These are phyloP conservation scores for Penicillium ochrochloron DNA, from an alignment of 495 filamentous ascomycete species.

Conservation along the genomic window DNA sequence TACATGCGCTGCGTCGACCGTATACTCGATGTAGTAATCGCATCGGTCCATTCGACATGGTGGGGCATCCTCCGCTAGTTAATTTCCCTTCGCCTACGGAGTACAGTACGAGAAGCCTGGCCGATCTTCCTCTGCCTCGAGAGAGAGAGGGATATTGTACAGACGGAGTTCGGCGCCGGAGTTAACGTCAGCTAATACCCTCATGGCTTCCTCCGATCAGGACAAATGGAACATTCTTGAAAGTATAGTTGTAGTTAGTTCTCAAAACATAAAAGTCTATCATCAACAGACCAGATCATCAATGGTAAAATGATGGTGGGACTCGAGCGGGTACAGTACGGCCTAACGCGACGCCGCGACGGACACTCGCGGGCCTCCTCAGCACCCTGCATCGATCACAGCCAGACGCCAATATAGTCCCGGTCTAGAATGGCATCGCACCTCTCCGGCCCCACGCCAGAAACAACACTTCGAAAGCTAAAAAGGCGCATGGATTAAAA, in stretches of 20 bases:
- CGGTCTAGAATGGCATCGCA: constrained; percentile 29
- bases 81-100: neutral
- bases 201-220: neutral
- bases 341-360: constrained; percentile 30
- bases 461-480: constrained; percentile 6
- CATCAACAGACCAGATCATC: neutral
- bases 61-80: neutral
- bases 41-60: neutral
- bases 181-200: neutral
- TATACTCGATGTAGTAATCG: constrained; percentile 24
- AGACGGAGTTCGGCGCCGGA: neutral
- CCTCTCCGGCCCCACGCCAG: constrained; percentile 25
- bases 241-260: neutral
- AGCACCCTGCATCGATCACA: constrained; percentile 49
- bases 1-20: constrained; percentile 4
- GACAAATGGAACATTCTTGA: neutral
- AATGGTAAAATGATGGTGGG: constrained; percentile 6
- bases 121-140: neutral
- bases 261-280: neutral
- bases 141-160: neutral
- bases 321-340: constrained; percentile 31
- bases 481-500: constrained; percentile 20
- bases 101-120: neutral
- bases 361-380: constrained; percentile 26
- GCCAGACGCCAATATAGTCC: constrained; percentile 29